phyloP scores from a whole-genome alignment of 2,329 filamentous ascomycete genomes.

The Stachybotrys elegans region DNA sequence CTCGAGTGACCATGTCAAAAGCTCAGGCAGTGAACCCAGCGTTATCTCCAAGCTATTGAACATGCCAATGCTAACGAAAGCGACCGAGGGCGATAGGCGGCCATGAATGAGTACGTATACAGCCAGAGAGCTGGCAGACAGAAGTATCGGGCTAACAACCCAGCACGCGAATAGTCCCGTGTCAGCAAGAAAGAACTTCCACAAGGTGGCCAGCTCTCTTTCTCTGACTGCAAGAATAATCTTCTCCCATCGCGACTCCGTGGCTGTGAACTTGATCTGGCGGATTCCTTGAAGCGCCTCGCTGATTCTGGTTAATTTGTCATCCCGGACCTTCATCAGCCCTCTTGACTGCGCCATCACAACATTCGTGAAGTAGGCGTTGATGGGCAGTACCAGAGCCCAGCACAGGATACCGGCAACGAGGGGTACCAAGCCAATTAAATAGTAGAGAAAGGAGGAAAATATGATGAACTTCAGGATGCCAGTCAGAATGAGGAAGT shows the following conservation, averaged over 20 bases:
- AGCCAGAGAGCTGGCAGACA: slow-evolving; percentile 66
- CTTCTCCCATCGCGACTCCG: slow-evolving; percentile 71
- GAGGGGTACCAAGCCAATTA: slow-evolving; percentile 69
- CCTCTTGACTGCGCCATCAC: slow-evolving; percentile 61
- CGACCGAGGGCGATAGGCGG: slow-evolving; percentile 63
- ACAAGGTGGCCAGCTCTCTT: slow-evolving; percentile 61
- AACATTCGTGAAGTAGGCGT: slow-evolving; percentile 59
- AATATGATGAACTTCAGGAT: slow-evolving; percentile 61
- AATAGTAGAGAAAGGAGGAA: slow-evolving; percentile 58
- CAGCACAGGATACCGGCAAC: slow-evolving; percentile 61
- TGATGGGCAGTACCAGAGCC: slow-evolving; percentile 60
- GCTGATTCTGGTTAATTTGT: slow-evolving; percentile 69
- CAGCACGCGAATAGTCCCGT: slow-evolving; percentile 60
- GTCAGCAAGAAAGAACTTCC: slow-evolving; percentile 62
- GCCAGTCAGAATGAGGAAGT: slow-evolving; percentile 60
- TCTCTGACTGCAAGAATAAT: slow-evolving; percentile 60
- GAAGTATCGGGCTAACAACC: slow-evolving; percentile 68
- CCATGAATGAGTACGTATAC: slow-evolving; percentile 63
- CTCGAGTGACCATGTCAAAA: slow-evolving; percentile 66
- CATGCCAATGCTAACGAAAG: slow-evolving; percentile 72
- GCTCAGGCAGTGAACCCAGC: slow-evolving; percentile 67
- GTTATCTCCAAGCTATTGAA: slow-evolving; percentile 69
- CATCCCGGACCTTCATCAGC: slow-evolving; percentile 71
- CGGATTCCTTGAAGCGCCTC: slow-evolving; percentile 75
- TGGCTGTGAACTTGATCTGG: slow-evolving; percentile 79